These are phyloP conservation scores for Gliomastix tumulicola DNA, from an alignment of 2,329 filamentous ascomycete species.

Conservation along the genomic window DNA sequence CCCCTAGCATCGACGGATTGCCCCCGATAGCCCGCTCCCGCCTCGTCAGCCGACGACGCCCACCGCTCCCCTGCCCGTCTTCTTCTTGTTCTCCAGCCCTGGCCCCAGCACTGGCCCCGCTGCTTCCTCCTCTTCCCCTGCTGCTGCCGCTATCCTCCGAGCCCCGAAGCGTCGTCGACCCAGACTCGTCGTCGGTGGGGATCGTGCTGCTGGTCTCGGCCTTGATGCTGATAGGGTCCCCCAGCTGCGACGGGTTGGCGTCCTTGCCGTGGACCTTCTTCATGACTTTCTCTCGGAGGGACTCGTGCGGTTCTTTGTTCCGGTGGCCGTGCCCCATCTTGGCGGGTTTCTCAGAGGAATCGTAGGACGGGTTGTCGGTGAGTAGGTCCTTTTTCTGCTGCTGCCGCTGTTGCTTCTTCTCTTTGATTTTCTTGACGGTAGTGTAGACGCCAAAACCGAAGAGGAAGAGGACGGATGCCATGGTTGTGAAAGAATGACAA, in stretches of 20 bases:
- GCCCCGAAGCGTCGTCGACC: conserved; percentile 1
- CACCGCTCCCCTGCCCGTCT: background rate
- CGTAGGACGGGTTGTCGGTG: too few relatives aligned
- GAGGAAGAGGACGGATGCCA: conserved; percentile 5
- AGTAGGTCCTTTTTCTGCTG: background rate
- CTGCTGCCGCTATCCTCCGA: too few relatives aligned
- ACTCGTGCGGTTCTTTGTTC: too few relatives aligned
- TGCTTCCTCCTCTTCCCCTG: too few relatives aligned
- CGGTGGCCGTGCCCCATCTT: too few relatives aligned
- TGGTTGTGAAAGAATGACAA: background rate
- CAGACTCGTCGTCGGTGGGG: conserved; percentile 17
- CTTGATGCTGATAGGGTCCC: conserved; percentile 30
- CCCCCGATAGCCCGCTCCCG: too few relatives aligned
- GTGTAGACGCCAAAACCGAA: conserved; percentile 2
- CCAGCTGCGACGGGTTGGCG: conserved; percentile 27
- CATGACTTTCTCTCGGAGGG: conserved; percentile 6
- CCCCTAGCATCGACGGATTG: conserved; percentile 29
- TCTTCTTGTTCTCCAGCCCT: background rate
- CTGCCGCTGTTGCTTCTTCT: background rate
- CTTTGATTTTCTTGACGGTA: conserved; percentile 2
- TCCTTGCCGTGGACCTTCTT: conserved; percentile 17
- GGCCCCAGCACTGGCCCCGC: background rate
- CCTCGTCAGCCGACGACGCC: too few relatives aligned
- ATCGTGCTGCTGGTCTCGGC: conserved; percentile 23
- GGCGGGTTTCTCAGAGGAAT: too few relatives aligned